These are phyloP conservation scores for Nannochloropsis gaditana DNA, from an alignment of 108 stramenopile species.

Conservation along the genomic window DNA sequence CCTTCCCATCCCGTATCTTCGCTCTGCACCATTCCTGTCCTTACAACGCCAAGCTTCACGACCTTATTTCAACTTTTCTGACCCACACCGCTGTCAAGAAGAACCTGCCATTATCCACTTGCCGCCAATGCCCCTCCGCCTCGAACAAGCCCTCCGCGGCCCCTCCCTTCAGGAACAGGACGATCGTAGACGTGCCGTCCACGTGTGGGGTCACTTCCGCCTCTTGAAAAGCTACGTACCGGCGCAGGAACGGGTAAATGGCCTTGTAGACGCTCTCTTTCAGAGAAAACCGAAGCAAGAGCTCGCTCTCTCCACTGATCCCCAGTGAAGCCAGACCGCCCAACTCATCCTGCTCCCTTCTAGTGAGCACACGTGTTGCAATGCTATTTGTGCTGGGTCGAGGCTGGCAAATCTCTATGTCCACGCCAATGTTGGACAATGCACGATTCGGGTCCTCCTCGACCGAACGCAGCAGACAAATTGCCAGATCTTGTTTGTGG, in stretches of 20 bases:
- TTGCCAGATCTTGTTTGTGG: background rate
- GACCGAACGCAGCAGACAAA: background rate
- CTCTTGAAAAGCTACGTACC: background rate
- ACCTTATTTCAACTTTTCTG: too few relatives aligned
- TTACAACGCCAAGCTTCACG: too few relatives aligned
- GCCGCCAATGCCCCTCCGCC: background rate
- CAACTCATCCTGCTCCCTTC: background rate
- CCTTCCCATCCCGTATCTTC: background rate
- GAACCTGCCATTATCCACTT: background rate
- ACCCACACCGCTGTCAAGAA: background rate
- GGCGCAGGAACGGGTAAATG: background rate
- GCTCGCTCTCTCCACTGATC: background rate
- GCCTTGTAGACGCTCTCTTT: slow-evolving; percentile 17
- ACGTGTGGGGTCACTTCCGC: background rate
- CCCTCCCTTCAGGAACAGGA: background rate
- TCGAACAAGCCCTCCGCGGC: background rate
- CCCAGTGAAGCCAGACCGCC: background rate
- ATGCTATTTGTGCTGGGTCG: background rate
- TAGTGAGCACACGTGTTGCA: background rate
- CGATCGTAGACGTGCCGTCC: background rate
- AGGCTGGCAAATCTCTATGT: background rate
- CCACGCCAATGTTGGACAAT: background rate
- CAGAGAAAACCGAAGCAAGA: background rate
- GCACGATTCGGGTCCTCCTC: background rate
- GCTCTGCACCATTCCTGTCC: background rate